phyloP scores from a whole-genome alignment of 306 rosid genomes.

The Alnus rubra region DNA sequence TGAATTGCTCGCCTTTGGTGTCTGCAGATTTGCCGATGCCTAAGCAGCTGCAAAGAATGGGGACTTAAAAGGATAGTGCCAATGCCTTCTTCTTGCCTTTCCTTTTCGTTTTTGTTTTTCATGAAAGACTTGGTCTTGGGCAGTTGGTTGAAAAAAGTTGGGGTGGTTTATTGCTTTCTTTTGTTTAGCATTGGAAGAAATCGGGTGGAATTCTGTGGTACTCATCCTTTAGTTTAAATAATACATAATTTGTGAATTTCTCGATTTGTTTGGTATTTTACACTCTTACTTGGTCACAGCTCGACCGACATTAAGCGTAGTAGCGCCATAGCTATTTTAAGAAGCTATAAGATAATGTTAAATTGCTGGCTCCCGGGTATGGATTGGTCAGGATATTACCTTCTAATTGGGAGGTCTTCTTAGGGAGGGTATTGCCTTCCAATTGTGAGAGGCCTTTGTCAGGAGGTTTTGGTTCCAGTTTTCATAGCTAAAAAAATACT shows the following conservation, averaged over 20 bases:
- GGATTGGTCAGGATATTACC: no score
- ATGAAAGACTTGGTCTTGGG: constrained; percentile 9
- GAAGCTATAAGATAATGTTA: no score
- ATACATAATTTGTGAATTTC: constrained; percentile 2
- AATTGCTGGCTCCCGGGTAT: no score
- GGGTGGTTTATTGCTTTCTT: background rate
- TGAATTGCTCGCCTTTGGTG: background rate
- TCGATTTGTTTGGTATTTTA: background rate
- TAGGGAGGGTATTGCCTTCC: no score
- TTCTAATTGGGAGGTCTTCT: no score
- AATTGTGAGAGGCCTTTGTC: no score
- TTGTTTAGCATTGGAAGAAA: constrained; percentile 16
- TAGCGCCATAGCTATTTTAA: no score
- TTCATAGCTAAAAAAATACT: no score
- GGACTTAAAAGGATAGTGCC: constrained; percentile 18
- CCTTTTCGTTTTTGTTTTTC: background rate
- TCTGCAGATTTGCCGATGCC: constrained; percentile 61
- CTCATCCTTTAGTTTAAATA: constrained; percentile 17
- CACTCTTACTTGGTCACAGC: no score
- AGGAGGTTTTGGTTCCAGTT: no score
- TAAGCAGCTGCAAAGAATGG: constrained; percentile 27
- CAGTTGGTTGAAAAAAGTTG: background rate
- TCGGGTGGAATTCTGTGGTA: constrained; percentile 3
- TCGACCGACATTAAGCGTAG: no score
- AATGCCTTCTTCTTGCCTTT: constrained; percentile 8